Evolutionary conservation across 108 stramenopile species (phyloP), one percentile per base, ranked within the genome.

Genomic region (Fistulifera pelliculosa): DNA sequence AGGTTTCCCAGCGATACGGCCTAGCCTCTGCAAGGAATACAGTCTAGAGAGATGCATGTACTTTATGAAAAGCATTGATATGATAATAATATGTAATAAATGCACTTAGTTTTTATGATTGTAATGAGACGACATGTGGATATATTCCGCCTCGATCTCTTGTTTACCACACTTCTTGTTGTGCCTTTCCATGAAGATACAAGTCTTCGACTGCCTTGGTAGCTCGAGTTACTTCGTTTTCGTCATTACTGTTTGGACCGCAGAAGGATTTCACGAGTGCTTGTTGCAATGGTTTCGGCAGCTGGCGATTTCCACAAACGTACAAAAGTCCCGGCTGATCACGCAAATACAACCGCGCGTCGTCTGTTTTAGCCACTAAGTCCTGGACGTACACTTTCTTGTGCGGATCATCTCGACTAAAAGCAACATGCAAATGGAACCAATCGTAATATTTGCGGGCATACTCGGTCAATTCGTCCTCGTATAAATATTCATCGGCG

Each of bases 321-420:
- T 87, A 87, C 31, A 87, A 49, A 59, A 73, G 74, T 43, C 77
- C 77, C 44, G 61, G 14, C 13, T 54, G 39, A 0, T 79, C 55
- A 31, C 71, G 60, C 0, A 73, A 56, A 40, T 65, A 61, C 19
- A 57, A 21, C 14, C 69, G 62, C 1, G 70, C 62, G 59, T 80
- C 85, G 19, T 79, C 70, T 7, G 76, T 71, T 22, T 71, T 42
- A 17, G 61, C 69, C 48, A 91, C 76, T 40, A 87, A 70, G 45
- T 90, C 77, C 74, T 95, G 94, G 41, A 95, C 94, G 50, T 95
- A 95, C 0, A 90, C 79, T 63, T 95, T 95, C 47, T 80, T 76
- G 44, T 21, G 49, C 22, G 42, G 47, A 38, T 64, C 66, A 52
- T 95, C 88, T 5, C 94, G 76, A 43, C 81, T 83, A 64, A 95